These are phyloP conservation scores for Tricholoma hemisulphureum DNA, from an alignment of 768 basidiomycete species.

Conservation along the genomic window DNA sequence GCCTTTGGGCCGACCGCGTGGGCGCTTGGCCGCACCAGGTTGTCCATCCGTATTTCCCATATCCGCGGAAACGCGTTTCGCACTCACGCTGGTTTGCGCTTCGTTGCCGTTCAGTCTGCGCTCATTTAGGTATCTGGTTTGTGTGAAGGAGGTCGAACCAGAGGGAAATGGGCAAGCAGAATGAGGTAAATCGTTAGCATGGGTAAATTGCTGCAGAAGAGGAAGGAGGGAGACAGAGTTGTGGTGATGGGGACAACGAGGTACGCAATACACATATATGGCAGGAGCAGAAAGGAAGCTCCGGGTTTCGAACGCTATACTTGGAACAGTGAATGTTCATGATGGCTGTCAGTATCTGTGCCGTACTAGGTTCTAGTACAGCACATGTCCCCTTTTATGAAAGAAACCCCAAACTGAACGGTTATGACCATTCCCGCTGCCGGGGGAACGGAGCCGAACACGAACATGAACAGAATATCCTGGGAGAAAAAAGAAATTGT, in stretches of 20 bases:
- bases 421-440: background rate
- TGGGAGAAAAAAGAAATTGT: background rate
- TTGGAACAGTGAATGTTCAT: background rate
- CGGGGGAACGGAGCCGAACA: background rate
- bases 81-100: conserved; percentile 15
- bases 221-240: conserved; percentile 4
- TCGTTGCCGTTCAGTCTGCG: conserved; percentile 56
- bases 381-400: background rate
- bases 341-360: background rate
- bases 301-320: background rate
- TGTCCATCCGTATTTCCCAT: conserved; percentile 21
- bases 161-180: background rate
- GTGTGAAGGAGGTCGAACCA: background rate
- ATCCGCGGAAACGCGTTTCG: conserved; percentile 29
- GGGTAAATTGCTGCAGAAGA: conserved; percentile 7
- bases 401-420: background rate
- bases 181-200: conserved; percentile 7
- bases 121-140: conserved; percentile 57
- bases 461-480: background rate
- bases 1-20: conserved; percentile 67
- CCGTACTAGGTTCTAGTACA: background rate
- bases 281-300: background rate
- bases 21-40: conserved; percentile 42
- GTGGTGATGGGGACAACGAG: background rate
- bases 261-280: background rate